Conservation (phyloP, 805 yeast species). For the Metschnikowia orientalis region DNA sequence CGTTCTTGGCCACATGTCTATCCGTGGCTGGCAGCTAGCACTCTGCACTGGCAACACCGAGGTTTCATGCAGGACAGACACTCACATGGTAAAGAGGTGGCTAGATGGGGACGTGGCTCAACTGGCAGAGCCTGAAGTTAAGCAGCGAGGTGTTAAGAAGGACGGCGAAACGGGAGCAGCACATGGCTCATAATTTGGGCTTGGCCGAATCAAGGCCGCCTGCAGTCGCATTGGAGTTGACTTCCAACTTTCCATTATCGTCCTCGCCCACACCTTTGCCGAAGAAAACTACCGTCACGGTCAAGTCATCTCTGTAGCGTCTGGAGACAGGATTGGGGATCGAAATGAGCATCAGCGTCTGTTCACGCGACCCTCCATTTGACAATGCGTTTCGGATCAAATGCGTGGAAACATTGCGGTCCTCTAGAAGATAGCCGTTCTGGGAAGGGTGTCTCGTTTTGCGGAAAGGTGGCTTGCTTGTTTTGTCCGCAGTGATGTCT, state of each 20-base stretch:
- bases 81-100: too few species aligned
- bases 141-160: too few species aligned
- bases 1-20: too few species aligned
- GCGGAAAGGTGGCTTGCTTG: slow-evolving; percentile 73
- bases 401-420: slow-evolving; percentile 88
- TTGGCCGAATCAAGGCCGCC: slow-evolving; percentile 48
- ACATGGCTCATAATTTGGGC: slow-evolving; percentile 49
- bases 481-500: slow-evolving; percentile 56
- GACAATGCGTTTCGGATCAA: slow-evolving; percentile 87
- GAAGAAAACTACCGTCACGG: slow-evolving; percentile 93
- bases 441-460: slow-evolving; percentile 36
- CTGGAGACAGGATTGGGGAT: slow-evolving; percentile 91
- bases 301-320: slow-evolving; percentile 90
- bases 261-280: slow-evolving; percentile 51
- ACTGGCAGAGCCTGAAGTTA: too few species aligned
- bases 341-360: slow-evolving; percentile 80
- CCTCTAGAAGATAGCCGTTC: slow-evolving; percentile 60
- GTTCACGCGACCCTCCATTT: slow-evolving; percentile 81
- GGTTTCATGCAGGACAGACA: too few species aligned
- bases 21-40: too few species aligned
- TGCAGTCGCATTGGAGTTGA: slow-evolving; percentile 54
- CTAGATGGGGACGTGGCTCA: too few species aligned
- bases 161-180: too few species aligned
- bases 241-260: slow-evolving; percentile 48
- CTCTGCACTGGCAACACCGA: too few species aligned